Conservation (phyloP, 2,329 filamentous ascomycete species). For the Fonsecaea multimorphosa region DNA sequence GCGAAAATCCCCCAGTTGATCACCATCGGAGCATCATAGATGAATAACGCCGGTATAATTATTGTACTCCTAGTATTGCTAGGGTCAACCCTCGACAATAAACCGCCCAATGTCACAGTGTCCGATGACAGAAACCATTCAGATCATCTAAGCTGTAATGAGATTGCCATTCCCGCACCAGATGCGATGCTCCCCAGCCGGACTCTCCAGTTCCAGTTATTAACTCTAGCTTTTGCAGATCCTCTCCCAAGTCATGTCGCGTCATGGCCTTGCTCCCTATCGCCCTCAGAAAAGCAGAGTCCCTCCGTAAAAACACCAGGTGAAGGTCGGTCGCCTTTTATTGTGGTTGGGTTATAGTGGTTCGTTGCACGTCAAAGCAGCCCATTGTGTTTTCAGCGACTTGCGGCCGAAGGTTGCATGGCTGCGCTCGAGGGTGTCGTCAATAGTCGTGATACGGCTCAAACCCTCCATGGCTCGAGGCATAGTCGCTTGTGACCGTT, state of each 20-base stretch:
- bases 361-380: slow-evolving; percentile 13
- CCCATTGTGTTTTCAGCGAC: neutral
- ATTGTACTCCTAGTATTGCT: neutral
- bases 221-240: neutral
- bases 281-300: neutral
- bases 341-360: neutral
- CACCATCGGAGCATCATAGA: neutral
- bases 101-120: neutral
- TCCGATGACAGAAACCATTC: neutral
- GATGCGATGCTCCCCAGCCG: neutral
- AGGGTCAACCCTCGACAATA: neutral
- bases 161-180: neutral
- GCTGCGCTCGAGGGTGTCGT: neutral
- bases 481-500: slow-evolving; percentile 13
- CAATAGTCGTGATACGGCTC: slow-evolving; percentile 21
- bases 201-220: neutral
- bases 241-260: neutral
- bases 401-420: neutral
- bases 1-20: too few species aligned
- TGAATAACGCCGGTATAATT: neutral
- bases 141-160: neutral
- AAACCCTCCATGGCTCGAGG: slow-evolving; percentile 13
- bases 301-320: neutral
- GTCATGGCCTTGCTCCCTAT: neutral
- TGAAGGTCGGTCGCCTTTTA: slow-evolving; percentile 1